Evolutionary conservation across 257 asterid genomes (phyloP).

Genomic region (Phtheirospermum japonicum): DNA sequence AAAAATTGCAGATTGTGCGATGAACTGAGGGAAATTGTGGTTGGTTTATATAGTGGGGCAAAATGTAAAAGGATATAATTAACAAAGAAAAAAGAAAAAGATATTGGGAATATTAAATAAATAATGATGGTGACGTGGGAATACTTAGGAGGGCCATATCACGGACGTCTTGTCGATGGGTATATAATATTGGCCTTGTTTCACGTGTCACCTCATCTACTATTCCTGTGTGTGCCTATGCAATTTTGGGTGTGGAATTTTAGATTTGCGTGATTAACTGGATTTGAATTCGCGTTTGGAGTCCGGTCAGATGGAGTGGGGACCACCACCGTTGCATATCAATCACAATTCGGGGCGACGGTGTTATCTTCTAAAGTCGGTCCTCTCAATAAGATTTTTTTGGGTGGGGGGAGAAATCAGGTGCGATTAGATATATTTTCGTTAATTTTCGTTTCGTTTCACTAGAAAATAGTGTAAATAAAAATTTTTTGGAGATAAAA

Average conservation of each 20-base stretch:
- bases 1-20: conserved; percentile 6
- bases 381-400: too few species aligned
- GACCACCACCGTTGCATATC: conserved; percentile 25
- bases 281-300: conserved; percentile 37
- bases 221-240: not conserved
- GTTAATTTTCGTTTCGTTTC: too few species aligned
- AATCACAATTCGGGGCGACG: conserved; percentile 14
- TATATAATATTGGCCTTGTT: conserved; percentile 3
- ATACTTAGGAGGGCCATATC: conserved; percentile 27
- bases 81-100: not conserved
- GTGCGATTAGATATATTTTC: too few species aligned
- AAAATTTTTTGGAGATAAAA: too few species aligned
- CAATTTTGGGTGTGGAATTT: conserved; percentile 29
- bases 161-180: conserved; percentile 40
- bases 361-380: too few species aligned
- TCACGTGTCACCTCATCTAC: conserved; percentile 39
- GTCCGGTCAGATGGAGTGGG: conserved; percentile 39
- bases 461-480: too few species aligned
- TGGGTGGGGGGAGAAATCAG: too few species aligned
- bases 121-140: conserved; percentile 35
- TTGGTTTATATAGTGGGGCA: conserved; percentile 31
- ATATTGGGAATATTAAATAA: not conserved
- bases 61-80: not conserved
- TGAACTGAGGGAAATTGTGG: conserved; percentile 19
- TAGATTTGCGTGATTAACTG: conserved; percentile 38